These are phyloP conservation scores for Musa balbisiana DNA, from an alignment of 202 grass and related monocot species.

Conservation along the genomic window DNA sequence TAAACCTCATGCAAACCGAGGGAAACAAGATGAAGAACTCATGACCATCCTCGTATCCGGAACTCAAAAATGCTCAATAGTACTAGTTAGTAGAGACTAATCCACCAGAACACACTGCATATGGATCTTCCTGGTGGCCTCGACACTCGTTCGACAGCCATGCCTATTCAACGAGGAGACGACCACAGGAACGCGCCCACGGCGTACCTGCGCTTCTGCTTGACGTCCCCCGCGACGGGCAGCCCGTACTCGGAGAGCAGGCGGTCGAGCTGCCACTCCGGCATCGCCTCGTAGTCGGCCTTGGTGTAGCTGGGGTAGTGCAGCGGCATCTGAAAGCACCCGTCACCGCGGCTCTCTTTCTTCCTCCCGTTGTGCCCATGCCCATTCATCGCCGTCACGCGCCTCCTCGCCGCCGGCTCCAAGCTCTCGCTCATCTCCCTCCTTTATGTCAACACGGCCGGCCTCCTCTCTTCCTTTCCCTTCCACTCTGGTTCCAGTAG, in stretches of 20 bases:
- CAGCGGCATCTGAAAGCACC: conserved; percentile 30
- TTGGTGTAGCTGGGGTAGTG: conserved; percentile 30
- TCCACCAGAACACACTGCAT: too few relatives aligned
- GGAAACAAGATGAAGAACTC: too few relatives aligned
- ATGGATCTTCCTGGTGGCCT: too few relatives aligned
- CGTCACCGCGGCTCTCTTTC: neutral
- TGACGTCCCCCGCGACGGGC: conserved; percentile 14
- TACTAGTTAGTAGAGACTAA: too few relatives aligned
- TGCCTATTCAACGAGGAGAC: neutral
- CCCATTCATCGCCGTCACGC: neutral
- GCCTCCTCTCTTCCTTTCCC: too few relatives aligned
- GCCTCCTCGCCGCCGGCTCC: neutral
- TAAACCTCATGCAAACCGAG: too few relatives aligned
- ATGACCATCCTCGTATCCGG: too few relatives aligned
- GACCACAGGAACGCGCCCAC: conserved; percentile 36
- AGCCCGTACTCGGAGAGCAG: conserved; percentile 30
- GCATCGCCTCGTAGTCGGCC: conserved; percentile 33
- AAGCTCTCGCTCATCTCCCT: too few relatives aligned
- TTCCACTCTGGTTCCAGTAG: too few relatives aligned
- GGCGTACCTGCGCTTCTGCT: conserved; percentile 27
- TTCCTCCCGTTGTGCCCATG: neutral
- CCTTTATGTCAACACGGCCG: too few relatives aligned
- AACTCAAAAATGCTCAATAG: too few relatives aligned
- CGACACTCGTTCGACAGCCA: too few relatives aligned
- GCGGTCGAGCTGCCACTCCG: conserved; percentile 34